Percentiles rank a stretch among this genome's conserved stretches.
phyloP scores from a whole-genome alignment of 306 rosid species.

The Cyclanthera cordifolia region DNA sequence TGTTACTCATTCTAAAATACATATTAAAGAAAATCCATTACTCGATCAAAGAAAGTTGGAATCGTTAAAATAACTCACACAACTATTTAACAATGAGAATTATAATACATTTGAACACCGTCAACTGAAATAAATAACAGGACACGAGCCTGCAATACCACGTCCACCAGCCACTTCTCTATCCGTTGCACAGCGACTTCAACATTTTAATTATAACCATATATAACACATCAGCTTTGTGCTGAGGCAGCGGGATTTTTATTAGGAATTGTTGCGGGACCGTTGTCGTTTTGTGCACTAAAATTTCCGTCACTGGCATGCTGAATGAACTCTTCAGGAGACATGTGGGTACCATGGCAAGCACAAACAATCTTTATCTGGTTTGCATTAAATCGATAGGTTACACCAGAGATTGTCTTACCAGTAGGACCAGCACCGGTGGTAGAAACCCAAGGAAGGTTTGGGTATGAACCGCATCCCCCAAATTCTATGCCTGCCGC shows the following conservation, averaged over 20 bases:
- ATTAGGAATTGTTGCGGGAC: constrained; percentile 38
- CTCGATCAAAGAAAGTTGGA: not conserved
- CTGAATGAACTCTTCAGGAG: constrained; percentile 73
- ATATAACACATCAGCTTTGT: constrained; percentile 28
- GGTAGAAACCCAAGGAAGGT: constrained; percentile 96
- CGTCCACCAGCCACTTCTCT: not conserved
- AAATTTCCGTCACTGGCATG: constrained; percentile 59
- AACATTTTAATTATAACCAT: not conserved
- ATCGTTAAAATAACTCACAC: not conserved
- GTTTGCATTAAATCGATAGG: constrained; percentile 55
- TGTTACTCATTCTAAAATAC: not conserved
- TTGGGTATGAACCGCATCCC: constrained; percentile 76
- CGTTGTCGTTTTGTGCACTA: constrained; percentile 36
- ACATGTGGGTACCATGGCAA: constrained; percentile 83
- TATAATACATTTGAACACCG: not conserved
- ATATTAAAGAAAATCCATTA: not conserved
- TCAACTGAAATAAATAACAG: not conserved
- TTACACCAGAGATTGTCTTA: constrained; percentile 85
- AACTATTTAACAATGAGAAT: constrained; percentile 1
- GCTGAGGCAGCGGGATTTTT: constrained; percentile 65
- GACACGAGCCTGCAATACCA: not conserved
- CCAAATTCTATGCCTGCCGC: constrained; percentile 79
- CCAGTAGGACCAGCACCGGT: constrained; percentile 69
- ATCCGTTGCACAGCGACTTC: not conserved
- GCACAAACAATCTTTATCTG: constrained; percentile 83